Base-by-base conservation (phyloP, 2,329 filamentous ascomycete genomes). In the Aspergillus carbonarius region DNA sequence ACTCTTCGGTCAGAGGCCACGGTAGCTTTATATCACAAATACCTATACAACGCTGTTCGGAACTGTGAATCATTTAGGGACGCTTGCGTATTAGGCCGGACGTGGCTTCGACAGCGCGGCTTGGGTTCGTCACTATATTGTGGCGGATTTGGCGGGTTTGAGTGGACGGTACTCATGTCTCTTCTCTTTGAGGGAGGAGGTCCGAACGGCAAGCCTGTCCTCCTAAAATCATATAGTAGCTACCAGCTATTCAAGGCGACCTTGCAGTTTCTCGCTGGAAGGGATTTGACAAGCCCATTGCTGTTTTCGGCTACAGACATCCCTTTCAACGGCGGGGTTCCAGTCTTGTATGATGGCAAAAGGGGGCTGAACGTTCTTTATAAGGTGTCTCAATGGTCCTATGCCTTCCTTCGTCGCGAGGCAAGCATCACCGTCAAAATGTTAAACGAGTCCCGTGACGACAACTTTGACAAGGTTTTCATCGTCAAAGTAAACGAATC, bases 201-300 rank as follows among this genome's bases (percentile, higher is more conserved):
- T 6, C 83, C 85, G 6, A 88, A 88, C 60, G 89, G 90, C 1
- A 84, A 87, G 63, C 83, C 89, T 1, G 78, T 91, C 5, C 81
- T 98, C 15, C 92, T 92, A 5, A 82, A 85, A 5, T 91, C 91
- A 7, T 89, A 96, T 68, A 96, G 90, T 78, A 90, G 89, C 74
- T 95, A 93, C 23, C 93, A 98, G 74, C 82, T 98, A 46, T 97
- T 99, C 83, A 98, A 97, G 76, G 93, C 92, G 2, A 87, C 88
- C 1, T 79, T 99, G n/a, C 93, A 97, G 71, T 95, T 93, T 65
- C 79, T 99, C 17, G 87, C 89, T 1, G 83, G 85, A 1, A 88
- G 85, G 37, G 88, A 96, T 68, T 79, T 97, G 55, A 88, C 85
- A 66, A 89, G 85, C 64, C 86, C 90, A 0, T 82, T 88, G 62